Evolutionary conservation across 2,329 filamentous ascomycete genomes (phyloP).

Genomic region (Cercospora sesami): DNA sequence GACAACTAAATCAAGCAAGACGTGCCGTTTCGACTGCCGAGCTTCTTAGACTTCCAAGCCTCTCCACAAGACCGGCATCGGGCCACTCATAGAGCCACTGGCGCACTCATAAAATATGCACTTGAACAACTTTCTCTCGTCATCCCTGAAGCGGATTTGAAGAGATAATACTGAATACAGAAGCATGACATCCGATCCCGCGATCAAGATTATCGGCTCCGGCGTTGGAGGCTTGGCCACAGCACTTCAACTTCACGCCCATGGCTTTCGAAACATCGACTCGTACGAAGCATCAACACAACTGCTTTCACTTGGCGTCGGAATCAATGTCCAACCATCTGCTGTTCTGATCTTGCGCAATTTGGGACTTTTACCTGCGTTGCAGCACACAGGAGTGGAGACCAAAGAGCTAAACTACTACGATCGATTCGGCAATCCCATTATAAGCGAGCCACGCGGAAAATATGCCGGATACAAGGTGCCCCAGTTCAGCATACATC

Average conservation of each 20-base stretch:
- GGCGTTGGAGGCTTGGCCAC: slow-evolving; percentile 56
- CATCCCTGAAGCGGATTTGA: not conserved
- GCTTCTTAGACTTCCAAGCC: slow-evolving; percentile 1
- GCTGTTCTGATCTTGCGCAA: slow-evolving; percentile 49
- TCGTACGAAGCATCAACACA: slow-evolving; percentile 47
- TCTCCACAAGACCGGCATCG: slow-evolving; percentile 4
- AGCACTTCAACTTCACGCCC: slow-evolving; percentile 55
- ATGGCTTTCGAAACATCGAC: slow-evolving; percentile 52
- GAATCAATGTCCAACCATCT: slow-evolving; percentile 51
- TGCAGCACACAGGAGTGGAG: slow-evolving; percentile 45
- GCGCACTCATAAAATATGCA: not conserved
- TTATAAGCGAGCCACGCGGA: slow-evolving; percentile 47
- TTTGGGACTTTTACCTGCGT: slow-evolving; percentile 44
- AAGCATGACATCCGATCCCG: slow-evolving; percentile 14
- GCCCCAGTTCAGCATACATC: slow-evolving; percentile 50
- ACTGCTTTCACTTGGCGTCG: slow-evolving; percentile 48
- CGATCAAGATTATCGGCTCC: slow-evolving; percentile 51
- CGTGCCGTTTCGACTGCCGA: slow-evolving; percentile 8
- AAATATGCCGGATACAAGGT: slow-evolving; percentile 46
- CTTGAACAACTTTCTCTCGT: not conserved
- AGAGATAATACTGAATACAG: not conserved
- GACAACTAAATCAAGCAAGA: not conserved
- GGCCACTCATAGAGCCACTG: not conserved
- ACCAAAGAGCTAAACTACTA: slow-evolving; percentile 50
- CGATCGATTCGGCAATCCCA: slow-evolving; percentile 47